Conservation (phyloP, 257 asterid genomes). For the Solanum chiquidenum region DNA sequence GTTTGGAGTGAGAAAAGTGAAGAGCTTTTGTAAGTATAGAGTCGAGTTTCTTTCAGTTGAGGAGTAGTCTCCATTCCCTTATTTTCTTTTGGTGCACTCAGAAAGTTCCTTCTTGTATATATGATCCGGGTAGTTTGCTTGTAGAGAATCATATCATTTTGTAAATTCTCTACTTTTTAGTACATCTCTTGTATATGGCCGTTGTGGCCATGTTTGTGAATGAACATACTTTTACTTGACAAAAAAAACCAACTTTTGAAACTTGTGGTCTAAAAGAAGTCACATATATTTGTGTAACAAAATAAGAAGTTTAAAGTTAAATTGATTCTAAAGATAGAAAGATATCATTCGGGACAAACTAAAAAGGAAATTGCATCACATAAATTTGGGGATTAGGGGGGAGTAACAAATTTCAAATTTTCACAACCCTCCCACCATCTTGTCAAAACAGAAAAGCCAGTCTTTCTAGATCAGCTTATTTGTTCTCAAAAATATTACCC, state of each 20-base stretch:
- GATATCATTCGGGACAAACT: background rate
- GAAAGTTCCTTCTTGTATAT: background rate
- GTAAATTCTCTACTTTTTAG: background rate
- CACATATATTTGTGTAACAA: background rate
- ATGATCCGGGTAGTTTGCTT: background rate
- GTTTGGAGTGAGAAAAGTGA: background rate
- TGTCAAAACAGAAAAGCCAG: background rate
- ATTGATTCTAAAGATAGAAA: background rate
- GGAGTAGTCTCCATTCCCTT: background rate
- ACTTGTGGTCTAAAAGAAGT: background rate
- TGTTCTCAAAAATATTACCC: background rate
- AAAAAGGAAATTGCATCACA: background rate
- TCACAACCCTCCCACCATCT: background rate
- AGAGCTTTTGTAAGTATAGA: background rate
- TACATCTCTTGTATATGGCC: background rate
- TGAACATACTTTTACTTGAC: background rate
- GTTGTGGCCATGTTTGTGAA: background rate
- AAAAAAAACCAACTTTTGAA: background rate
- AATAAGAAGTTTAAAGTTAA: background rate
- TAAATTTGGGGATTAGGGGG: background rate
- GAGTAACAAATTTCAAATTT: background rate
- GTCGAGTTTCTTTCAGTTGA: background rate
- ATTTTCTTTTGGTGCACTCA: background rate
- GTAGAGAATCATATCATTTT: background rate
- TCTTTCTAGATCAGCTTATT: background rate